Evolutionary conservation across 2,329 filamentous ascomycete species (phyloP).

Genomic region (Zymoseptoria pseudotritici): DNA sequence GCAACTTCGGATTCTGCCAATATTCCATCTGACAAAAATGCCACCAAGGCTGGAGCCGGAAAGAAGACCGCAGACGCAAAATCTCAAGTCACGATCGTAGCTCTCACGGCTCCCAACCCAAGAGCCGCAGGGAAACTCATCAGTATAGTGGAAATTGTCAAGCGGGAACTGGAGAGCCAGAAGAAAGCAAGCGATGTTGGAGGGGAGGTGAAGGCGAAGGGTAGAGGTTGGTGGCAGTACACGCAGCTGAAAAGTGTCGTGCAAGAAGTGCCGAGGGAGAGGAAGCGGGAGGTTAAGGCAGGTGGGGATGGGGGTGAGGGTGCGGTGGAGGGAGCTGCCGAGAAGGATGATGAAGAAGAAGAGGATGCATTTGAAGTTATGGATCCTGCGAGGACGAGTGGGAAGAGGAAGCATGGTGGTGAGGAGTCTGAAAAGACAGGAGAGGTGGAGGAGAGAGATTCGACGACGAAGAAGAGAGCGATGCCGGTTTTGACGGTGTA

Average conservation of each 20-base stretch:
- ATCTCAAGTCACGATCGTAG: constrained; percentile 24
- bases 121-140: constrained; percentile 55
- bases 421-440: constrained; percentile 45
- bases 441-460: constrained; percentile 43
- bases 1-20: neutral
- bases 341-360: constrained; percentile 13
- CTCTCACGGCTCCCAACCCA: constrained; percentile 32
- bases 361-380: constrained; percentile 26
- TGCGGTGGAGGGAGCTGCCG: constrained; percentile 20
- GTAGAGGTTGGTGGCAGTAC: constrained; percentile 39
- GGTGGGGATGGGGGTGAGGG: constrained; percentile 1
- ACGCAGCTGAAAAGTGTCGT: constrained; percentile 21
- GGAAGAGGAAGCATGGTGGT: constrained; percentile 11
- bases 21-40: neutral
- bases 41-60: too few relatives aligned
- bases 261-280: constrained; percentile 16
- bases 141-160: constrained; percentile 57
- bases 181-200: neutral
- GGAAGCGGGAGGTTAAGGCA: constrained; percentile 8
- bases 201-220: constrained; percentile 29
- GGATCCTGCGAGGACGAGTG: constrained; percentile 10
- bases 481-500: constrained; percentile 55
- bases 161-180: constrained; percentile 27
- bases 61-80: neutral
- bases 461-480: constrained; percentile 40